Percentiles rank a stretch among this genome's conserved stretches.
Evolutionary conservation across 306 rosid species (phyloP).

Genomic region (Dryas drummondii): DNA sequence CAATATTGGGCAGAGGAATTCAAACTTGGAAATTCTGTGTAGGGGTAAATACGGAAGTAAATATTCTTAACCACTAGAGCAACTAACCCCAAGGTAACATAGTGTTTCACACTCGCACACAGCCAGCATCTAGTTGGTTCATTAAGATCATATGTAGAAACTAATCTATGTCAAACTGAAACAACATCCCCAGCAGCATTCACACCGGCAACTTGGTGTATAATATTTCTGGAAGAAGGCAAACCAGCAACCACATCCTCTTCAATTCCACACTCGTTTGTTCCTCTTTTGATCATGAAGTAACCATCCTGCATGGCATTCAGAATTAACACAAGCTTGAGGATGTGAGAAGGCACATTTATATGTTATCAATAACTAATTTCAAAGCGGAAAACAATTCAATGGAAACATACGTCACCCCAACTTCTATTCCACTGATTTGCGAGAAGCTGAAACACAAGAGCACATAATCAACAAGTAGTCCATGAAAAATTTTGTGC

Average conservation of each 20-base stretch:
- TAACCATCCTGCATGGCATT: conserved; percentile 74
- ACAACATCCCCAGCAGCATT: conserved; percentile 20
- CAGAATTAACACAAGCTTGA: neutral
- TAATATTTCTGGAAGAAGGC: conserved; percentile 68
- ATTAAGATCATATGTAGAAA: neutral
- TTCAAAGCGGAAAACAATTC: conserved; percentile 21
- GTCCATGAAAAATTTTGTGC: neutral
- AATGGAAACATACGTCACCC: conserved; percentile 79
- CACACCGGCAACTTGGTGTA: conserved; percentile 40
- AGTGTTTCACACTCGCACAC: neutral
- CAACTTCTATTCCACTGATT: conserved; percentile 94
- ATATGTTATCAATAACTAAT: conserved; percentile 1
- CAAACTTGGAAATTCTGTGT: too few relatives aligned
- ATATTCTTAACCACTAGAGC: too few relatives aligned
- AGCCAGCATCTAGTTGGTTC: neutral
- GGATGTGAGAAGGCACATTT: neutral
- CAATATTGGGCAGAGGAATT: too few relatives aligned
- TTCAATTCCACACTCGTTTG: conserved; percentile 92
- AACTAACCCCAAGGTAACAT: neutral
- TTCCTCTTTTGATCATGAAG: conserved; percentile 88
- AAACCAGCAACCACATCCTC: conserved; percentile 75
- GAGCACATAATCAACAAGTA: conserved; percentile 27
- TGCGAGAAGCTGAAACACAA: conserved; percentile 78
- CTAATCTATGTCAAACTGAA: neutral
- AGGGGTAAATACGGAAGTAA: too few relatives aligned